Evolutionary conservation across 1,284 basidiomycete genomes (phyloP), one percentile per base, ranked within the genome.

Genomic region (Microstroma glucosiphilum): DNA sequence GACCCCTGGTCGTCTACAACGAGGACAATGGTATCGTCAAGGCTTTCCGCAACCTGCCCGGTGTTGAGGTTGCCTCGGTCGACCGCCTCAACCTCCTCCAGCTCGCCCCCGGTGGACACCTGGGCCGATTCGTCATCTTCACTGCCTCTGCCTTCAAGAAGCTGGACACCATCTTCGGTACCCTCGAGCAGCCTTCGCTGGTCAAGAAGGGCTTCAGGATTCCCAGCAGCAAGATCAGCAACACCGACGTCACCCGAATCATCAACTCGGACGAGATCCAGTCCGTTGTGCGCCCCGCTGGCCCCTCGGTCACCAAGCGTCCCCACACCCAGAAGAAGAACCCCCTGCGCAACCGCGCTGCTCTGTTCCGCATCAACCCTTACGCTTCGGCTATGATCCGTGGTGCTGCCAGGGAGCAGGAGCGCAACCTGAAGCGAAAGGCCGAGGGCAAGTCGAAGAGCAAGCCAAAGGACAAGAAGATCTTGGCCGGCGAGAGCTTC

Each of bases 311-410:
- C 68, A 88, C 89, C 83, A 92, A 90, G 82, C 89, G 92, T 80
- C 92, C 93, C 70, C 96, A 91, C 90, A 92, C 92, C 71, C 94
- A 97, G 85, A 93, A 93, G 89, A 97, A 97, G 90, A 97, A 97
- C 86, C 92, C 94, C 63, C 73, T 79, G 61, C 69, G 87, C 83
- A 98, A 98, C 90, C 92, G 91, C 84, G 89, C 86, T 66, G 85
- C 96, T 76, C 87, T 99, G 80, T 96, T 94, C 92, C 89, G 93
- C 77, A 87, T 99, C 83, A 99, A 99, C 87, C 96, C 96, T 62
- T 98, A 99, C 83, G 94, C 94, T 61, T 80, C 96, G 69, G 62
- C 74, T 53, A 67, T 70, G 23, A 76, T 77, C 70, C 74, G 77
- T 41, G 69, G 67, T 61, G 70, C 73, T 66, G 67, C 76, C 59